phyloP scores from a whole-genome alignment of 208 protist species.

The Strigomonas culicis region DNA sequence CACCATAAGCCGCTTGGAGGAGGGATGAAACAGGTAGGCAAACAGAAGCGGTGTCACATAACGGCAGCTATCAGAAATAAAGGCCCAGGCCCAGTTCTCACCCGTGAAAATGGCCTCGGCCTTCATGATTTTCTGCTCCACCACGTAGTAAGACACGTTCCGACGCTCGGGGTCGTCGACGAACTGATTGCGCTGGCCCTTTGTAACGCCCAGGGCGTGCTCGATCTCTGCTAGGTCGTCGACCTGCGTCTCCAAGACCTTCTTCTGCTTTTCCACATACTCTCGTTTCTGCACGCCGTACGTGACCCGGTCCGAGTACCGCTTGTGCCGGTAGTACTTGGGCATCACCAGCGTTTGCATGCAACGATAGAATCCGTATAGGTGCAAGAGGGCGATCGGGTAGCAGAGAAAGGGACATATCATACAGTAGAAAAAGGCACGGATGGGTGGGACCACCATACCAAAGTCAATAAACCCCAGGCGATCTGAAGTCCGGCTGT shows the following conservation, averaged over 20 bases:
- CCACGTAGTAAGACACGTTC: conserved; percentile 75
- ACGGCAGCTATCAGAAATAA: conserved; percentile 82
- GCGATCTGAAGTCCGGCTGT: conserved; percentile 64
- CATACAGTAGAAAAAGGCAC: conserved; percentile 75
- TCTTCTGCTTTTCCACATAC: conserved; percentile 50
- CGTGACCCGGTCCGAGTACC: conserved; percentile 70
- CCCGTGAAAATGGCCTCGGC: conserved; percentile 80
- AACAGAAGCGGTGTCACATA: conserved; percentile 64
- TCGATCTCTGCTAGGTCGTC: conserved; percentile 68
- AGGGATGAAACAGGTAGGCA: conserved; percentile 73
- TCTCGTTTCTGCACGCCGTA: conserved; percentile 83
- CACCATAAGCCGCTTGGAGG: conserved; percentile 57
- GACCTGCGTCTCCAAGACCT: conserved; percentile 57
- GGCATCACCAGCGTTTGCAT: conserved; percentile 55
- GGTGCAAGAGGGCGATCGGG: conserved; percentile 54
- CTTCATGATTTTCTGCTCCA: conserved; percentile 85
- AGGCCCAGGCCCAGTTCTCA: conserved; percentile 88
- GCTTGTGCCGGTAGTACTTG: conserved; percentile 62
- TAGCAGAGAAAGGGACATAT: conserved; percentile 75
- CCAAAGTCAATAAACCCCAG: conserved; percentile 86
- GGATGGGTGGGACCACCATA: conserved; percentile 73
- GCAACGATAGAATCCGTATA: conserved; percentile 84
- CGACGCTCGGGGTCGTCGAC: conserved; percentile 68
- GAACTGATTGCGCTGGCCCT: conserved; percentile 67
- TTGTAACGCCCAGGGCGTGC: conserved; percentile 61